Percentiles rank a stretch among this genome's conserved stretches.
phyloP scores from a whole-genome alignment of 1,139 yeast genomes.

The Candida freyschussii region DNA sequence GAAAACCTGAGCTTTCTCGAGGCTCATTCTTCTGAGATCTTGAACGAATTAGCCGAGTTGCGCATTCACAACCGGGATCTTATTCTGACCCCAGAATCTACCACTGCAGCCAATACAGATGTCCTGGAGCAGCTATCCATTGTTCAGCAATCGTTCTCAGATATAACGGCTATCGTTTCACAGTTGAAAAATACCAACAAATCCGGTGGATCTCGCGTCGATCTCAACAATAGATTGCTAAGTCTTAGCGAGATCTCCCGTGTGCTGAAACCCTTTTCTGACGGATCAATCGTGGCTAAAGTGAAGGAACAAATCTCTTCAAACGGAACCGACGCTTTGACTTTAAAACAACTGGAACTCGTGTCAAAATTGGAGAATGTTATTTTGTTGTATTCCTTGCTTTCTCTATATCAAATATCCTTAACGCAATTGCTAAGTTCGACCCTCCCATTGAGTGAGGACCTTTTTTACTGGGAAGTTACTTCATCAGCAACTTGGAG shows the following conservation, averaged over 20 bases:
- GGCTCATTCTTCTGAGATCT: conserved; percentile 11
- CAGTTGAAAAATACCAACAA: conserved; percentile 3
- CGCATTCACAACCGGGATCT: conserved; percentile 7
- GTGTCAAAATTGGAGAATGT: conserved; percentile 27
- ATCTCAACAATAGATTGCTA: conserved; percentile 6
- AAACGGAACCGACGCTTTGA: background rate
- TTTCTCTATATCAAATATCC: conserved; percentile 25
- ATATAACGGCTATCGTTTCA: conserved; percentile 5
- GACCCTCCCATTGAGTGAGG: conserved; percentile 31
- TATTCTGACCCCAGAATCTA: background rate
- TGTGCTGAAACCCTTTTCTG: conserved; percentile 22
- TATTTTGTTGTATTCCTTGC: conserved; percentile 25
- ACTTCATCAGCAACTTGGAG: conserved; percentile 27
- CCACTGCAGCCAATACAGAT: background rate
- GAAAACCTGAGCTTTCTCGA: conserved; percentile 15
- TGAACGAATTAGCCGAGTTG: conserved; percentile 17
- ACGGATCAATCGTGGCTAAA: conserved; percentile 25
- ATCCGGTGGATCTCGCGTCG: conserved; percentile 1
- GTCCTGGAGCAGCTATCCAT: conserved; percentile 2
- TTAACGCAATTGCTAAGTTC: conserved; percentile 27
- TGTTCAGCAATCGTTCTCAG: conserved; percentile 9
- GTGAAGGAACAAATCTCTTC: conserved; percentile 2
- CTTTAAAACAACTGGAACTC: conserved; percentile 20
- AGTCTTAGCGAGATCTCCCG: conserved; percentile 15
- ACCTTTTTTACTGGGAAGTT: conserved; percentile 25